phyloP scores from a whole-genome alignment of 225 moss, liverwort and hornwort species.

The Ulota crispa region DNA sequence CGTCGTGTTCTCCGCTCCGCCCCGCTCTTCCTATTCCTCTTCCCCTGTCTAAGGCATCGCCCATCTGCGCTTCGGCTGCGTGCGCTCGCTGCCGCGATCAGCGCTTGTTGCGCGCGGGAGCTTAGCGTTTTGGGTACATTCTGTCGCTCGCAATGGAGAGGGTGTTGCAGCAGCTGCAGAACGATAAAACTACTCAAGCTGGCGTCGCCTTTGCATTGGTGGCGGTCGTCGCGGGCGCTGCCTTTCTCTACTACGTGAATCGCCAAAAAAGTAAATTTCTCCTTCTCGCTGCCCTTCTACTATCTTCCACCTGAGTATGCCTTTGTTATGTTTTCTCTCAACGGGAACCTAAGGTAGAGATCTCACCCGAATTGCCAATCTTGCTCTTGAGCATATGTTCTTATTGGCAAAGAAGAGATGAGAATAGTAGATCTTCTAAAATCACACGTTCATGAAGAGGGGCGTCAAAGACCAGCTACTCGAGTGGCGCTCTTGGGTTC shows the following conservation, averaged over 20 bases:
- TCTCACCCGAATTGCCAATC: too few relatives aligned
- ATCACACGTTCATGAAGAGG: too few relatives aligned
- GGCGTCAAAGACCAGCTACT: not conserved
- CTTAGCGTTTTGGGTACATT: not conserved
- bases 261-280: constrained; percentile 22
- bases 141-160: constrained; percentile 36
- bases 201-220: constrained; percentile 71
- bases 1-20: not conserved
- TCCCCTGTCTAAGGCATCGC: not conserved
- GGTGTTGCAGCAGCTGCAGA: constrained; percentile 43
- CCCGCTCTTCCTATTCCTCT: too few relatives aligned
- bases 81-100: not conserved
- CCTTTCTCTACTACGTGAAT: constrained; percentile 53
- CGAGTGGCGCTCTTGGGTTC: not conserved
- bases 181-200: constrained; percentile 54
- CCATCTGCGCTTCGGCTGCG: not conserved
- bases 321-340: not conserved
- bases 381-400: too few relatives aligned
- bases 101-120: not conserved
- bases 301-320: not conserved
- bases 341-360: not conserved
- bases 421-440: too few relatives aligned
- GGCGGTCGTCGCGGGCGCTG: constrained; percentile 83
- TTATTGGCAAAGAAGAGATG: too few relatives aligned
- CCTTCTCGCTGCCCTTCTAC: not conserved